A percentile compares a stretch with the other conserved stretches of the same genome.
Evolutionary conservation across 345 rosid genomes (phyloP).

Genomic region (Melaleuca alternifolia): DNA sequence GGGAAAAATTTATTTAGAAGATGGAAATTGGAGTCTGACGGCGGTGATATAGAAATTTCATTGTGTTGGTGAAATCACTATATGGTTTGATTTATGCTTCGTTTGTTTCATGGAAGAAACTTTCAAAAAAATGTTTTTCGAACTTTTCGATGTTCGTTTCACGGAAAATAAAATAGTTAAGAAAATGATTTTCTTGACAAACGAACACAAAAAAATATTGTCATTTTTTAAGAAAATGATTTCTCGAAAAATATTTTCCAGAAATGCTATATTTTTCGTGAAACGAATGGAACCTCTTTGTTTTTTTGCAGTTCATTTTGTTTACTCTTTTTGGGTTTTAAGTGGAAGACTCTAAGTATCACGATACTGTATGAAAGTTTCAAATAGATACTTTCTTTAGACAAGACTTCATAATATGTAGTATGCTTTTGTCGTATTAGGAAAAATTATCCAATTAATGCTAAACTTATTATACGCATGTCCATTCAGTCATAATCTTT

Average conservation of each 20-base stretch:
- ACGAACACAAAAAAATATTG: too few relatives aligned
- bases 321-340: not conserved
- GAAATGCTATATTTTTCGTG: too few relatives aligned
- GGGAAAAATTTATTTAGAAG: not conserved
- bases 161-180: too few relatives aligned
- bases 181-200: too few relatives aligned
- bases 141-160: too few relatives aligned
- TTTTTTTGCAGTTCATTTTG: not conserved
- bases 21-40: not conserved
- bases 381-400: not conserved
- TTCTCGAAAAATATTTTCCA: too few relatives aligned
- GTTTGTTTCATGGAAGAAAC: too few relatives aligned
- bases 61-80: not conserved
- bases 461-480: rapidly evolving
- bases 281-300: too few relatives aligned
- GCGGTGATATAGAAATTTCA: not conserved
- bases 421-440: not conserved
- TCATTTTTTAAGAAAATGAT: too few relatives aligned
- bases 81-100: not conserved
- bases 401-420: not conserved
- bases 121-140: too few relatives aligned
- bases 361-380: not conserved
- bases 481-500: not conserved
- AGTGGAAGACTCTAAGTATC: not conserved
- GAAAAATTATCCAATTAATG: not conserved